These are phyloP conservation scores for Paramecium sexaurelia DNA, from an alignment of 73 alveolate genomes.

Conservation along the genomic window DNA sequence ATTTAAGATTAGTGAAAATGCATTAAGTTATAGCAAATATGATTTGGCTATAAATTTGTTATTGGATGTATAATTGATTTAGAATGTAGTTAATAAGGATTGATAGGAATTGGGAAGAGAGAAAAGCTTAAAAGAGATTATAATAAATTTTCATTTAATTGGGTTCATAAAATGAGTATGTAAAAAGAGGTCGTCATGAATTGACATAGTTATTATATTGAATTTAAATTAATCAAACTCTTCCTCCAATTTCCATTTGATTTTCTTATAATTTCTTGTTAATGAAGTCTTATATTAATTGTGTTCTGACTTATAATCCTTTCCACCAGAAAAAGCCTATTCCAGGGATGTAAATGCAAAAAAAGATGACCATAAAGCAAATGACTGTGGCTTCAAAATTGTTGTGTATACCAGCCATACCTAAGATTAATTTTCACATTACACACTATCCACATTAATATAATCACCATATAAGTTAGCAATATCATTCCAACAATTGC, in stretches of 20 bases:
- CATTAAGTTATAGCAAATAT: neutral
- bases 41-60: neutral
- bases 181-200: neutral
- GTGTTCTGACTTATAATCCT: neutral
- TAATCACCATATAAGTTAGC: neutral
- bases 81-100: neutral
- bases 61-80: neutral
- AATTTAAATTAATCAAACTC: slow-evolving; percentile 23
- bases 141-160: neutral
- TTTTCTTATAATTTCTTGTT: neutral
- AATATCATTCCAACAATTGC: slow-evolving; percentile 4
- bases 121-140: neutral
- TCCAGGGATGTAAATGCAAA: slow-evolving; percentile 20
- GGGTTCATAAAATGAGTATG: neutral
- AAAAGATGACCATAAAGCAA: slow-evolving; percentile 31
- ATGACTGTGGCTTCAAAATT: slow-evolving; percentile 33
- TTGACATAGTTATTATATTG: slow-evolving; percentile 7
- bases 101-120: neutral
- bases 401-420: slow-evolving; percentile 36
- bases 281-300: slow-evolving; percentile 4
- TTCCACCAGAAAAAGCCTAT: slow-evolving; percentile 20
- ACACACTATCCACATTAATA: slow-evolving; percentile 30
- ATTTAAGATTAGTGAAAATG: neutral
- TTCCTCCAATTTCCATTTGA: slow-evolving; percentile 30
- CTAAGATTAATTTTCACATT: neutral